Evolutionary conservation across 2,329 filamentous ascomycete species (phyloP).

Genomic region (Beauveria sp.): DNA sequence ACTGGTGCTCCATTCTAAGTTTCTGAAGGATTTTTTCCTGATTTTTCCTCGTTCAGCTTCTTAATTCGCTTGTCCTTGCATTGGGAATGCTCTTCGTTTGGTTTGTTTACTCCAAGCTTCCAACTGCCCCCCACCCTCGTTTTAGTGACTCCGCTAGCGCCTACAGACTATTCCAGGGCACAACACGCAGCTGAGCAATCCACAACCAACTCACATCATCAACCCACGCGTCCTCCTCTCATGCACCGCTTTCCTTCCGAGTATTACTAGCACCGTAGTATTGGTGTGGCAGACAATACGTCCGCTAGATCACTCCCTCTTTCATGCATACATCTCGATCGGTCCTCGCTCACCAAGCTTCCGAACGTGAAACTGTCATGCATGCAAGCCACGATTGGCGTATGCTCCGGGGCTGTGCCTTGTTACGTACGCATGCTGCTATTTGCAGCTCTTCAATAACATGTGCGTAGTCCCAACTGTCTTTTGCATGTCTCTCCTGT

Average conservation of each 20-base stretch:
- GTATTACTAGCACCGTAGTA: background rate
- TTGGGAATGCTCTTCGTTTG: too few relatives aligned
- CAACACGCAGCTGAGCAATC: background rate
- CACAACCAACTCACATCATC: background rate
- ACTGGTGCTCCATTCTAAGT: background rate
- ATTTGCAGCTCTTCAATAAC: background rate
- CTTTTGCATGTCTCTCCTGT: background rate
- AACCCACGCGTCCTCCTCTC: background rate
- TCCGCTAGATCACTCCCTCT: background rate
- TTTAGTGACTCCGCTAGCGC: too few relatives aligned
- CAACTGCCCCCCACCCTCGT: background rate
- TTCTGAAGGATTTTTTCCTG: too few relatives aligned
- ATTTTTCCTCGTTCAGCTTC: too few relatives aligned
- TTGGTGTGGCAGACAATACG: background rate
- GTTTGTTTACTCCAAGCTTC: too few relatives aligned
- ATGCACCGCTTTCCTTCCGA: background rate
- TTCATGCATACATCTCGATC: constrained; percentile 5
- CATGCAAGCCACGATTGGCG: background rate
- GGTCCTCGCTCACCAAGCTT: background rate
- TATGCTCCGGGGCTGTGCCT: background rate
- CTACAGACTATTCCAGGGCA: background rate
- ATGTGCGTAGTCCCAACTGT: background rate
- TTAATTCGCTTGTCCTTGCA: too few relatives aligned
- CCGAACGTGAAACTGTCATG: background rate
- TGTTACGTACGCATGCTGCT: background rate